phyloP scores from a whole-genome alignment of 1,139 yeast species.

The Meyerozyma smithsonii region DNA sequence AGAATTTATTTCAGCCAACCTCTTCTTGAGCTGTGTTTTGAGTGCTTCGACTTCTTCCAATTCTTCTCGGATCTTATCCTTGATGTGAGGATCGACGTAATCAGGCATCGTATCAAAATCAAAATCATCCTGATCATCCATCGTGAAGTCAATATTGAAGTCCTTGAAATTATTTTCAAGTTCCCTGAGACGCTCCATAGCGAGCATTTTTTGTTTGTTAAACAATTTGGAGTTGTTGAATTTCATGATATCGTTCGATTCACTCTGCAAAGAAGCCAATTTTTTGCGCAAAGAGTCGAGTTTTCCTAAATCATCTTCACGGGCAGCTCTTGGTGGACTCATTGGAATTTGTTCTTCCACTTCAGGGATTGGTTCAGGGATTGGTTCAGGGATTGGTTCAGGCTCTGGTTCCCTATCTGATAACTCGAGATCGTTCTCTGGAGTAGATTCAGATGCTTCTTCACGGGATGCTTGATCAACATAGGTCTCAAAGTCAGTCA shows the following conservation, averaged over 20 bases:
- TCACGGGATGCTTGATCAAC: conserved; percentile 14
- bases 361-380: too few species aligned
- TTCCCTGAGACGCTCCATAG: conserved; percentile 63
- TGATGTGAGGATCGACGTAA: conserved; percentile 33
- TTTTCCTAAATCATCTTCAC: conserved; percentile 40
- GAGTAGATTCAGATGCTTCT: too few species aligned
- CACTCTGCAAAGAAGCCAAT: conserved; percentile 58
- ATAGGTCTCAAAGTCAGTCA: conserved; percentile 65
- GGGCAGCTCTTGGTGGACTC: conserved; percentile 29
- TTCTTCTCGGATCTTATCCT: conserved; percentile 36
- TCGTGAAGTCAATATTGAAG: conserved; percentile 51
- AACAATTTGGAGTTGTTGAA: conserved; percentile 58
- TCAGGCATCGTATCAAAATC: conserved; percentile 13
- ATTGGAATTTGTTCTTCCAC: conserved; percentile 16
- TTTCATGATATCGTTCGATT: conserved; percentile 70
- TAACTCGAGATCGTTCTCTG: too few species aligned
- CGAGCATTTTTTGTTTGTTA: conserved; percentile 54
- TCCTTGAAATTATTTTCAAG: conserved; percentile 57
- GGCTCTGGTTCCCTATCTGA: conserved; percentile 15
- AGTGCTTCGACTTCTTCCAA: conserved; percentile 44
- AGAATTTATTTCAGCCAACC: conserved; percentile 20
- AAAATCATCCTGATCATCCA: conserved; percentile 15
- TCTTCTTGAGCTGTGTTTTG: conserved; percentile 37
- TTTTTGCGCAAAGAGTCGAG: conserved; percentile 54
- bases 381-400: conserved; percentile 12